Evolutionary conservation across 2,329 filamentous ascomycete genomes (phyloP).

Genomic region (Aspergillus intermedius): DNA sequence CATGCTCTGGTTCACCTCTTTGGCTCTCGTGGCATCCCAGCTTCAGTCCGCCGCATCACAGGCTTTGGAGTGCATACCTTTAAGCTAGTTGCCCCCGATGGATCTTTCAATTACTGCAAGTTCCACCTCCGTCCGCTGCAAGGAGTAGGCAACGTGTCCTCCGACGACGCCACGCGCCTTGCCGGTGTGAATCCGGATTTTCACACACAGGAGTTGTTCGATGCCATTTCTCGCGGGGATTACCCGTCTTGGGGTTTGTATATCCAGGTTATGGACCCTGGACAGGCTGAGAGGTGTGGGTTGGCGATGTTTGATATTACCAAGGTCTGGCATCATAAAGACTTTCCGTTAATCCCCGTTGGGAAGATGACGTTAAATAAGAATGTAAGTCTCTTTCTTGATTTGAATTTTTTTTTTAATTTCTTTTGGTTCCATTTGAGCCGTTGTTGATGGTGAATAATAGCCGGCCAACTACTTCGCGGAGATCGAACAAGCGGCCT

Average conservation of each 20-base stretch:
- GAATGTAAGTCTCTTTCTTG: constrained; percentile 31
- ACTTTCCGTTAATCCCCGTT: constrained; percentile 45
- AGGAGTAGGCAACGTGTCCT: constrained; percentile 49
- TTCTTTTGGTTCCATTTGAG: background rate
- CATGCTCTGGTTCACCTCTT: constrained; percentile 58
- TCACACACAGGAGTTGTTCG: constrained; percentile 54
- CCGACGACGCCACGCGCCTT: constrained; percentile 46
- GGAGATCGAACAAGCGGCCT: constrained; percentile 62
- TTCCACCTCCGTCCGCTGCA: constrained; percentile 55
- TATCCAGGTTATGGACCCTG: constrained; percentile 50
- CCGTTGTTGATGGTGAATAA: background rate
- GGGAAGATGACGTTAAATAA: constrained; percentile 48
- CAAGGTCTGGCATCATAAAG: constrained; percentile 48
- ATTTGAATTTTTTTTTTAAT: background rate
- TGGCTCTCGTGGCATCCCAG: constrained; percentile 51
- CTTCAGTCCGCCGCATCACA: constrained; percentile 44
- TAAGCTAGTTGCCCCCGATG: constrained; percentile 32
- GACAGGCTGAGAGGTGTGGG: constrained; percentile 43
- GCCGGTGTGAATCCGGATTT: constrained; percentile 53
- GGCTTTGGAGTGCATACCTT: constrained; percentile 40
- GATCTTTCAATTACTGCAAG: constrained; percentile 54
- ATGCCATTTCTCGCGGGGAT: constrained; percentile 53
- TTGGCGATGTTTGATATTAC: constrained; percentile 53
- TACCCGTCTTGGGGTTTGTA: constrained; percentile 52
- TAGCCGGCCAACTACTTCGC: constrained; percentile 54